phyloP scores from a whole-genome alignment of 805 yeast species.

The Kregervanrija pseudodelftensis region DNA sequence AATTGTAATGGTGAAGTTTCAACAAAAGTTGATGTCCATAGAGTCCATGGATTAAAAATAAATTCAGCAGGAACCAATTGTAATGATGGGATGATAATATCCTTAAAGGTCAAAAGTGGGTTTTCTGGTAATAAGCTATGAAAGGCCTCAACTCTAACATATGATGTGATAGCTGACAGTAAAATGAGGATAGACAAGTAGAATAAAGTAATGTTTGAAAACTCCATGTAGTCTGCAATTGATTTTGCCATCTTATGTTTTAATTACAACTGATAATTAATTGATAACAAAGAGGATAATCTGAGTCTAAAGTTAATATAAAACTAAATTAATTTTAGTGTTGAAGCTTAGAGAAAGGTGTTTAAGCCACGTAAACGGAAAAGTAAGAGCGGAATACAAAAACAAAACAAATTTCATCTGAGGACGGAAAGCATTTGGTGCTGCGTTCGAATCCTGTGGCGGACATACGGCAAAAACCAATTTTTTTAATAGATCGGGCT shows the following conservation, averaged over 20 bases:
- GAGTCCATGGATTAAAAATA: slow-evolving; percentile 56
- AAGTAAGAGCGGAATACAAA: neutral
- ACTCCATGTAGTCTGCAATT: too few species aligned
- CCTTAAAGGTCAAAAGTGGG: slow-evolving; percentile 27
- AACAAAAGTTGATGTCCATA: slow-evolving; percentile 56
- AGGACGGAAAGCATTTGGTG: too few species aligned
- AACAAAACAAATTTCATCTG: neutral
- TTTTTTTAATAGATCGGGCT: too few species aligned
- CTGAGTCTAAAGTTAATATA: neutral
- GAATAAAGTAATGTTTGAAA: slow-evolving; percentile 29
- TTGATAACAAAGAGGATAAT: neutral
- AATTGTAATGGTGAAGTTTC: slow-evolving; percentile 46
- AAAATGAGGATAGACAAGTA: slow-evolving; percentile 33
- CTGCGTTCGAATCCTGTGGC: too few species aligned
- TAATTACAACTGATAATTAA: too few species aligned
- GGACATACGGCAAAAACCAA: too few species aligned
- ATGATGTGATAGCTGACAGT: slow-evolving; percentile 35
- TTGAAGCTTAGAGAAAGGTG: neutral
- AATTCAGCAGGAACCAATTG: slow-evolving; percentile 59
- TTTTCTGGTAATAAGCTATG: slow-evolving; percentile 14
- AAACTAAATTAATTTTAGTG: slow-evolving; percentile 1
- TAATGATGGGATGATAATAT: slow-evolving; percentile 41
- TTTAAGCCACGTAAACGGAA: neutral
- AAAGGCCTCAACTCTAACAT: slow-evolving; percentile 34
- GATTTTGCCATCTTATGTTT: too few species aligned